Conservation (phyloP, 768 basidiomycete genomes). For the Pholiota molesta region DNA sequence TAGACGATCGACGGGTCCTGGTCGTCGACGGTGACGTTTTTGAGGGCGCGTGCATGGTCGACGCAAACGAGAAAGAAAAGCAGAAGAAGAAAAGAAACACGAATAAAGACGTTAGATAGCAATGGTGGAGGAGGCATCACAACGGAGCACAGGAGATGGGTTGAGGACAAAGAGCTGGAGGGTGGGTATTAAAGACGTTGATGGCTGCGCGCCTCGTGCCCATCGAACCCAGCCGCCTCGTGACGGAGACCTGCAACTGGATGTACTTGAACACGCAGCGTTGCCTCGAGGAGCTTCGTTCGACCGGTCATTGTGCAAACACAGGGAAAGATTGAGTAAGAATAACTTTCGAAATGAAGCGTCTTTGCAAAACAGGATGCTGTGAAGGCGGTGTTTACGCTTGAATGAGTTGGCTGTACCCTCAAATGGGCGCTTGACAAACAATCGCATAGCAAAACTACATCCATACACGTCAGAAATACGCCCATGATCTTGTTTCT, state of each 20-base stretch:
- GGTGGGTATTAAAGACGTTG: background rate
- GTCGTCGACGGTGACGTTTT: constrained; percentile 28
- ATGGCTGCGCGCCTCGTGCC: background rate
- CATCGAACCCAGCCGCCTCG: background rate
- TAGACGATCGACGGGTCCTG: constrained; percentile 26
- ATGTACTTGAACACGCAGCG: background rate
- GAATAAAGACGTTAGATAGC: background rate
- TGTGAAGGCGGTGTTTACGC: background rate
- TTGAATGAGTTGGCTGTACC: background rate
- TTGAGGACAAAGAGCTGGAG: background rate
- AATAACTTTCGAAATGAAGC: background rate
- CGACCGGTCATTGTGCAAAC: background rate
- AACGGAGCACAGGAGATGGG: background rate
- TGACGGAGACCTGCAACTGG: background rate
- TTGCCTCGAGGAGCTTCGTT: background rate
- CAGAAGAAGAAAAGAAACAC: background rate
- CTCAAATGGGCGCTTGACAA: background rate
- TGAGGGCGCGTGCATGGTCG: constrained; percentile 17
- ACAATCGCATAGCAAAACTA: background rate
- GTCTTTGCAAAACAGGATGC: background rate
- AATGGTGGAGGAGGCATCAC: background rate
- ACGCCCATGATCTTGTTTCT: background rate
- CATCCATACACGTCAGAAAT: background rate
- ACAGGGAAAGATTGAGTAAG: background rate
- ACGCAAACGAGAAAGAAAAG: background rate